A percentile compares a stretch with the other conserved stretches of the same genome.
Conservation (phyloP, 2,329 filamentous ascomycete genomes). For the Penicillium janthinellum region DNA sequence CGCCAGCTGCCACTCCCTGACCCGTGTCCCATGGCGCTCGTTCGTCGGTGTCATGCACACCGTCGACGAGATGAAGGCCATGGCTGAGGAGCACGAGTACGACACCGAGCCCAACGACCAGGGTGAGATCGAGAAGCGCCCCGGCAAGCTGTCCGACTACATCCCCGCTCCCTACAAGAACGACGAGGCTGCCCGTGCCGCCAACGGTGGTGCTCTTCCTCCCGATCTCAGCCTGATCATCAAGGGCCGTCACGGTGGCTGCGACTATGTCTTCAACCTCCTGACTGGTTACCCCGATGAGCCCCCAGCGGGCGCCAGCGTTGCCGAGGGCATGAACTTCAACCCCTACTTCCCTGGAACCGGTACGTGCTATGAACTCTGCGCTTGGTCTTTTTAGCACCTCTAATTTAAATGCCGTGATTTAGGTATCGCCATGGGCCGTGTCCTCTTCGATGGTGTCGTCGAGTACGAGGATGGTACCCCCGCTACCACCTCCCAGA, state of each 20-base stretch:
- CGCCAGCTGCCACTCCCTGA: slow-evolving; percentile 94
- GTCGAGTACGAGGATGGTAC: slow-evolving; percentile 98
- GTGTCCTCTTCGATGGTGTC: slow-evolving; percentile 94
- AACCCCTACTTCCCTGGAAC: slow-evolving; percentile 99
- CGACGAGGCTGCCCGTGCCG: slow-evolving; percentile 95
- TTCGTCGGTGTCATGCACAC: slow-evolving; percentile 92
- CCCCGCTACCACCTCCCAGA: slow-evolving; percentile 91
- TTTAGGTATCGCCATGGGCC: slow-evolving; percentile 86
- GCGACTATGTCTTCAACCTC: slow-evolving; percentile 97
- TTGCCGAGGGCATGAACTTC: slow-evolving; percentile 94
- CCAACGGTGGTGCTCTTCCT: slow-evolving; percentile 96
- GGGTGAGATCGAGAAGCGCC: slow-evolving; percentile 97
- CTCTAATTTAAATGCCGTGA: slow-evolving; percentile 14
- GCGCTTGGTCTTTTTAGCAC: background rate
- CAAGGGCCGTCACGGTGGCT: slow-evolving; percentile 96
- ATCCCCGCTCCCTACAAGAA: slow-evolving; percentile 96
- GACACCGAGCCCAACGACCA: slow-evolving; percentile 97
- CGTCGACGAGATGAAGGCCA: slow-evolving; percentile 94
- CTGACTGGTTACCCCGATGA: slow-evolving; percentile 98
- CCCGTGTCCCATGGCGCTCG: slow-evolving; percentile 87
- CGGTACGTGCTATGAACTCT: slow-evolving; percentile 51
- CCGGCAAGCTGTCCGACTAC: slow-evolving; percentile 98
- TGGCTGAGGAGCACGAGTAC: slow-evolving; percentile 98
- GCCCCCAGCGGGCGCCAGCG: slow-evolving; percentile 81
- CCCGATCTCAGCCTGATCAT: slow-evolving; percentile 97